These are phyloP conservation scores for Fistulina hepatica DNA, from an alignment of 1,284 basidiomycete genomes.

Conservation along the genomic window DNA sequence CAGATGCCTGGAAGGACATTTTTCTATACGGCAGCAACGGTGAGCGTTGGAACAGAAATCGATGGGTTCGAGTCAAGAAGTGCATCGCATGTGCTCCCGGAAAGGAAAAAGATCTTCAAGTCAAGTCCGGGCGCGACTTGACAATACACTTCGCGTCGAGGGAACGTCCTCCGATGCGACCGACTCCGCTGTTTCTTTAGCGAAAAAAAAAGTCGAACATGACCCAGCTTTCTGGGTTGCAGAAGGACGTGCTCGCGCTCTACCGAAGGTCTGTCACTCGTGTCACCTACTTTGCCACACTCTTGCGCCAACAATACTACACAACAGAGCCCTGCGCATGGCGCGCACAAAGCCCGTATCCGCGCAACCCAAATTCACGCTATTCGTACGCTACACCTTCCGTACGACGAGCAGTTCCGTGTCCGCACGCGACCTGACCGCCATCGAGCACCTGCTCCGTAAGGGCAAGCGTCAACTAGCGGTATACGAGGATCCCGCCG, in stretches of 20 bases:
- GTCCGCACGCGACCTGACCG: constrained; percentile 51
- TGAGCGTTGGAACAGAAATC: constrained; percentile 26
- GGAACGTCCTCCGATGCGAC: too few species aligned
- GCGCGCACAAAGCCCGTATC: constrained; percentile 49
- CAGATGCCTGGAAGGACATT: constrained; percentile 49
- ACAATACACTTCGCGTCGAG: too few species aligned
- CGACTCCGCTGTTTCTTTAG: too few species aligned
- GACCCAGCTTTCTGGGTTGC: too few species aligned
- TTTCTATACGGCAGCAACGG: constrained; percentile 22
- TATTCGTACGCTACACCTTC: constrained; percentile 60
- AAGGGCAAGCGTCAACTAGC: constrained; percentile 55
- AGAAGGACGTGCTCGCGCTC: too few species aligned
- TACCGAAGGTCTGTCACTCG: too few species aligned
- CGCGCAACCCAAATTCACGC: constrained; percentile 49
- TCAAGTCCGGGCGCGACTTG: too few species aligned
- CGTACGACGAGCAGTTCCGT: constrained; percentile 46
- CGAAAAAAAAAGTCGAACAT: too few species aligned
- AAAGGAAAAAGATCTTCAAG: too few species aligned
- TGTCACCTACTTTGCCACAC: too few species aligned
- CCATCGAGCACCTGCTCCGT: constrained; percentile 63
- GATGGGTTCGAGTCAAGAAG: constrained; percentile 29
- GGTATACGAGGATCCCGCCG: constrained; percentile 50
- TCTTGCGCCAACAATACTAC: too few species aligned
- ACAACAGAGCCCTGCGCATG: constrained; percentile 72
- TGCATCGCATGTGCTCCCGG: too few species aligned